These are phyloP conservation scores for Viola pubescens DNA, from an alignment of 441 rosid species.

Conservation along the genomic window DNA sequence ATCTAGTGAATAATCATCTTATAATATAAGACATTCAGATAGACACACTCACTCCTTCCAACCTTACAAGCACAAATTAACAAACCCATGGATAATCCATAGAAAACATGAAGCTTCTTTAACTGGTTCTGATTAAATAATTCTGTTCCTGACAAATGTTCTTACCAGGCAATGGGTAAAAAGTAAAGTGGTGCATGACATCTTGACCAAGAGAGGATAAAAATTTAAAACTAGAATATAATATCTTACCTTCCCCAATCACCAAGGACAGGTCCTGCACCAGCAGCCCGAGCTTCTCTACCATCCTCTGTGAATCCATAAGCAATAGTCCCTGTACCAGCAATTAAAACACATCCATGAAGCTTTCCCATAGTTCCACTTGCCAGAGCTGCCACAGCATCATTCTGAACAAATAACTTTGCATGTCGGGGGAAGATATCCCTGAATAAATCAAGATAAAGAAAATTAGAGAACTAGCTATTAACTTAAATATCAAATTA, in stretches of 20 bases:
- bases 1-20: too few species aligned
- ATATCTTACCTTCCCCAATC: conserved; percentile 85
- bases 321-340: conserved; percentile 94
- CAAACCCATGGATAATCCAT: too few species aligned
- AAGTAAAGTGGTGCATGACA: neutral
- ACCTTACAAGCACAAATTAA: too few species aligned
- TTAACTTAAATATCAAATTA: neutral
- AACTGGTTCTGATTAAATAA: too few species aligned
- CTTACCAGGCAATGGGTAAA: neutral
- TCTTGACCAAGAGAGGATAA: neutral
- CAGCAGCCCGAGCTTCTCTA: conserved; percentile 84
- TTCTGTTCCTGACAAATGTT: too few species aligned
- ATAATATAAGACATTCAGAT: too few species aligned
- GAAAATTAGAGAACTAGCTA: conserved; percentile 3
- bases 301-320: conserved; percentile 91
- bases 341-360: conserved; percentile 95
- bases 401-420: conserved; percentile 77
- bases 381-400: conserved; percentile 92
- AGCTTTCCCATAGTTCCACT: conserved; percentile 97
- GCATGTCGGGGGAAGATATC: conserved; percentile 71
- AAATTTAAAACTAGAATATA: neutral
- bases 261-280: conserved; percentile 94
- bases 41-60: too few species aligned
- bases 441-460: conserved; percentile 32
- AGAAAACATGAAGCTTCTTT: too few species aligned